These are phyloP conservation scores for Aspergillus leporis DNA, from an alignment of 495 filamentous ascomycete species.

Conservation along the genomic window DNA sequence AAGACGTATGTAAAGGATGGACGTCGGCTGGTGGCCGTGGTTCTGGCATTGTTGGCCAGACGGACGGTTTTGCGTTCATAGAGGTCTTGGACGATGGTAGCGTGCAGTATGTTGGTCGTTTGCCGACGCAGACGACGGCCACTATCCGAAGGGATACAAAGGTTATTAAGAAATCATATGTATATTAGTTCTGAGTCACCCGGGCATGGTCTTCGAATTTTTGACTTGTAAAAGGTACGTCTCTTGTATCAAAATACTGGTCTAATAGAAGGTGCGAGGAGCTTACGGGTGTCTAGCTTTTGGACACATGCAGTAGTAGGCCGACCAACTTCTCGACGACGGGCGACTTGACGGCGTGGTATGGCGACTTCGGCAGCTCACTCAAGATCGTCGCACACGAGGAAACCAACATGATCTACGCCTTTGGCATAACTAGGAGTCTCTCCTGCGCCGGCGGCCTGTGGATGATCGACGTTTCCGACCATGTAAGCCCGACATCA, in stretches of 20 bases:
- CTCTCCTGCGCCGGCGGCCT: slow-evolving; percentile 19
- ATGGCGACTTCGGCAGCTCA: slow-evolving; percentile 21
- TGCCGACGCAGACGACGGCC: slow-evolving; percentile 18
- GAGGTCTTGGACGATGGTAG: slow-evolving; percentile 18
- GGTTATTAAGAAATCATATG: slow-evolving; percentile 19
- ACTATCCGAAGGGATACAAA: slow-evolving; percentile 22
- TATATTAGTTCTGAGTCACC: slow-evolving; percentile 22
- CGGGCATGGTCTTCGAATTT: slow-evolving; percentile 22
- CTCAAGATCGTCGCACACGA: slow-evolving; percentile 23
- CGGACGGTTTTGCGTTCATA: slow-evolving; percentile 20
- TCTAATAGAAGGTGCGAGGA: not conserved
- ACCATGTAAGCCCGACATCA: slow-evolving; percentile 18
- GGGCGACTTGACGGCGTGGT: slow-evolving; percentile 20
- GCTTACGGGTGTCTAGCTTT: not conserved
- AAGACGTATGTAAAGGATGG: slow-evolving; percentile 15
- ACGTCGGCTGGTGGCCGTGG: slow-evolving; percentile 20
- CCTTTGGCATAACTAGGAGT: slow-evolving; percentile 16
- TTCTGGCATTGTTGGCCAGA: slow-evolving; percentile 24
- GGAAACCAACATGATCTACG: slow-evolving; percentile 23
- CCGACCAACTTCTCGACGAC: slow-evolving; percentile 16
- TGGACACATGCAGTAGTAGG: not conserved
- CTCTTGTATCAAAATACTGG: not conserved
- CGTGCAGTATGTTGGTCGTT: slow-evolving; percentile 19
- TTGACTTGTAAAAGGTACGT: slow-evolving; percentile 23
- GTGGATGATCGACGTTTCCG: slow-evolving; percentile 25